Evolutionary conservation across 176 grass and related monocot species (phyloP), one percentile per base, ranked within the genome.

Genomic region (Eleusine coracana): DNA sequence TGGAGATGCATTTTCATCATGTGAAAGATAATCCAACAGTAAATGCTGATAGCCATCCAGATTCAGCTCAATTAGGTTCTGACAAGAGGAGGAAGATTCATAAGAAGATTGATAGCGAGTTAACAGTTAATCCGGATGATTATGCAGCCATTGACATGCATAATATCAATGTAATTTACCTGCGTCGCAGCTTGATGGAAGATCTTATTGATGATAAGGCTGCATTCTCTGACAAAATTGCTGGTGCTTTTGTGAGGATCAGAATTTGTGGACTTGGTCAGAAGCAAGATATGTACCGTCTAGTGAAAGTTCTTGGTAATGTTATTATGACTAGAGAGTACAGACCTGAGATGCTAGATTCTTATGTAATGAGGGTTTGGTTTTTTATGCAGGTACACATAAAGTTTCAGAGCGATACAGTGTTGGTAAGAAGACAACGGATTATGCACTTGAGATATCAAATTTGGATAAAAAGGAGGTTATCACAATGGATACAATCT

Each of bases 61-160:
- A 96, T 86, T 85, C 70, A 60, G 64, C 85, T 83, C 91, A 96
- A 84, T 64, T 92, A 39, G 48, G 46, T 73, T 83, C 86, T 42
- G 84, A 91, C 77, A 90, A 87, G 71, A 93, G 81, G 67, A 93
- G 75, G 89, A 96, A 90, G 76, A 49, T 41, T 29, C 87, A 89
- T 75, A 94, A 90, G 82, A 92, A 82, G 86, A 76, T 86, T 67
- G 85, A 96, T 65, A 94, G 82, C 83, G 83, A 91, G 38, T 36
- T 28, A 25, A 55, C 70, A 75, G 45, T 63, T 87, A 94, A 94
- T 83, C 81, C 77, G 20, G 91, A 88, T 66, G 91, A 92, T 77
- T 99, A 96, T 94, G 97, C 97, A 68, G 93, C 97, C 41, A 87
- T 99, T 72, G 93, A 99, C 75, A 79, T 92, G 91, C 93, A 99